phyloP scores from a whole-genome alignment of 2,329 filamentous ascomycete genomes.

The Fusarium pininemorale region DNA sequence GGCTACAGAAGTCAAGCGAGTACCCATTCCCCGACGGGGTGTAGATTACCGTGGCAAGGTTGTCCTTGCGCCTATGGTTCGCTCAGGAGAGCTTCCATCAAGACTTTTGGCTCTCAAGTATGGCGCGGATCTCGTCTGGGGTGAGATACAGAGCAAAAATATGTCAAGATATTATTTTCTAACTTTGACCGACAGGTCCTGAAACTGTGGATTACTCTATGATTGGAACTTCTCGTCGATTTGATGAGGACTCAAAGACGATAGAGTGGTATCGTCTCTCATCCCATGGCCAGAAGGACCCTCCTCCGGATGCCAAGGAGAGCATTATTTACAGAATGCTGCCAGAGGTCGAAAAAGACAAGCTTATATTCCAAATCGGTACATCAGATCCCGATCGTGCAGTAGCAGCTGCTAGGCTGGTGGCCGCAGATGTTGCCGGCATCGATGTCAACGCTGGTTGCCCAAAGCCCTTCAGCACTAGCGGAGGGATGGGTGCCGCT shows the following conservation, averaged over 20 bases:
- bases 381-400: conserved; percentile 85
- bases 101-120: conserved; percentile 91
- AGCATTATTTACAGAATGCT: conserved; percentile 87
- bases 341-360: conserved; percentile 76
- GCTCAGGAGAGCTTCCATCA: conserved; percentile 94
- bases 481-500: conserved; percentile 94
- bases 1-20: conserved; percentile 68
- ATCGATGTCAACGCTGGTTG: conserved; percentile 99
- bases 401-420: conserved; percentile 82
- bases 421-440: conserved; percentile 87
- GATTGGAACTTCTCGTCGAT: conserved; percentile 82
- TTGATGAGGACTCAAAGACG: conserved; percentile 79
- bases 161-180: neutral
- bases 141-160: conserved; percentile 54
- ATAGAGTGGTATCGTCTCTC: conserved; percentile 85
- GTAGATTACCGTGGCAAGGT: conserved; percentile 95
- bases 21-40: conserved; percentile 86
- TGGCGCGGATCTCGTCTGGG: conserved; percentile 97
- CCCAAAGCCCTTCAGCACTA: conserved; percentile 94
- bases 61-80: conserved; percentile 96
- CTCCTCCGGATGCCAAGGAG: conserved; percentile 62
- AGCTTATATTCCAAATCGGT: conserved; percentile 90
- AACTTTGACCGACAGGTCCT: conserved; percentile 65
- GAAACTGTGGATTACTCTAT: conserved; percentile 94
- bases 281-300: conserved; percentile 72